Conservation (phyloP, 2,329 filamentous ascomycete genomes). For the Ophiostoma sp. region DNA sequence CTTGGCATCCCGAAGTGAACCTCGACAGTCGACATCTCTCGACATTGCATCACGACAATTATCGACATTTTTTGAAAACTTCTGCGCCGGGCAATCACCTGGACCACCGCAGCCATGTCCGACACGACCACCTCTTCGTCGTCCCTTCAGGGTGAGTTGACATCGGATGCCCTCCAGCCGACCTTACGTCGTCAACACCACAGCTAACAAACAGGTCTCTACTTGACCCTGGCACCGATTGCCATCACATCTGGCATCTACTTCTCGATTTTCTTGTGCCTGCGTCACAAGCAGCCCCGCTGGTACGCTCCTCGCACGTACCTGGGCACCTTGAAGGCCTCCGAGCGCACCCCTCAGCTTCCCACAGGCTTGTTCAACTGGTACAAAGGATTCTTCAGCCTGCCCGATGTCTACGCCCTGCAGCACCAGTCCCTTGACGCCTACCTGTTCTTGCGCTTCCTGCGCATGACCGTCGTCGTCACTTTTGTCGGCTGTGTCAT, state of each 20-base stretch:
- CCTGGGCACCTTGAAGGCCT: slow-evolving; percentile 42
- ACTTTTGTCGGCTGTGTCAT: slow-evolving; percentile 78
- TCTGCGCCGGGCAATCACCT: slow-evolving; percentile 21
- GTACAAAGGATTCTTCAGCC: slow-evolving; percentile 61
- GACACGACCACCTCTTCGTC: slow-evolving; percentile 19
- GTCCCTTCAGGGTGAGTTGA: slow-evolving; percentile 26
- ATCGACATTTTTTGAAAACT: background rate
- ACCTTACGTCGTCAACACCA: background rate
- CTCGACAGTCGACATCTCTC: background rate
- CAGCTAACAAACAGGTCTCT: slow-evolving; percentile 33
- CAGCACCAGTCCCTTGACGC: slow-evolving; percentile 90
- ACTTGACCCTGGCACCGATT: slow-evolving; percentile 41
- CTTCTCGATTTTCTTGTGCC: slow-evolving; percentile 42
- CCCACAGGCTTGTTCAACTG: slow-evolving; percentile 62
- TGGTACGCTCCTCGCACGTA: slow-evolving; percentile 50
- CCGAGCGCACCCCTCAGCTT: slow-evolving; percentile 54
- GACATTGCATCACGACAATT: background rate
- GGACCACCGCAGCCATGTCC: slow-evolving; percentile 21
- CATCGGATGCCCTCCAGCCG: too few relatives aligned
- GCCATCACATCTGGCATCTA: slow-evolving; percentile 38
- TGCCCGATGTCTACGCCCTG: slow-evolving; percentile 71
- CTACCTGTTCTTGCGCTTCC: slow-evolving; percentile 83
- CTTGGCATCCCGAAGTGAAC: slow-evolving; percentile 14
- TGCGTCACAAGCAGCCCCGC: slow-evolving; percentile 43
- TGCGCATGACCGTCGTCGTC: slow-evolving; percentile 70